phyloP scores from a whole-genome alignment of 2,329 filamentous ascomycete species.

The Fusarium goolgardi region DNA sequence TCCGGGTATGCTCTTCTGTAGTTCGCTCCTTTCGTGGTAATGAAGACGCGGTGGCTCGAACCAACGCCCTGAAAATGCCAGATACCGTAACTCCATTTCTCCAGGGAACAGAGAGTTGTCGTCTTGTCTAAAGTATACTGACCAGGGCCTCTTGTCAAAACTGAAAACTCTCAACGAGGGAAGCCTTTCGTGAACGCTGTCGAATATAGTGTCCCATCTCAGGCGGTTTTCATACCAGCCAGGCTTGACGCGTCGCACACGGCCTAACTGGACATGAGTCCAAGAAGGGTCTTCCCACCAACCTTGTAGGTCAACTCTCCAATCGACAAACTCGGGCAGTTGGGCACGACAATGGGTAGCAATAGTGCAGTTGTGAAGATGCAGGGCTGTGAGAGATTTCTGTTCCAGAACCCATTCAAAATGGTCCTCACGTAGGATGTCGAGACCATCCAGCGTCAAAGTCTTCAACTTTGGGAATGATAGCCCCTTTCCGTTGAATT shows the following conservation, averaged over 20 bases:
- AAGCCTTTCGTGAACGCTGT: neutral
- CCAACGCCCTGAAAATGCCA: neutral
- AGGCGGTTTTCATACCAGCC: neutral
- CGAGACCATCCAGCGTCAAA: conserved; percentile 24
- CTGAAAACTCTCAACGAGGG: neutral
- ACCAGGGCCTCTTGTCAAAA: neutral
- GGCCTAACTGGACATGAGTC: no score
- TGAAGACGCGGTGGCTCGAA: neutral
- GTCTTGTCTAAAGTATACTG: neutral
- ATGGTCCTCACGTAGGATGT: conserved; percentile 38
- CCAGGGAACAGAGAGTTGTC: neutral
- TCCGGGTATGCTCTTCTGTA: neutral
- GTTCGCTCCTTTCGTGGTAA: neutral
- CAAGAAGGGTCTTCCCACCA: neutral
- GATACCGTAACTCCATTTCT: neutral
- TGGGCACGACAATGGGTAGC: conserved; percentile 8
- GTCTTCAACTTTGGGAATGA: conserved; percentile 35
- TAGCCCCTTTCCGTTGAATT: conserved; percentile 39
- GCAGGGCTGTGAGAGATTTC: conserved; percentile 12
- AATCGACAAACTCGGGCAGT: neutral
- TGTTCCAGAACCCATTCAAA: conserved; percentile 43
- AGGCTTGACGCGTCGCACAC: neutral
- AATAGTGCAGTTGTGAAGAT: conserved; percentile 23
- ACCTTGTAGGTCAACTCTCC: conserved; percentile 1
- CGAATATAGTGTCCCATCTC: neutral